phyloP scores from a whole-genome alignment of 495 filamentous ascomycete species.

The Aspergillus asperescens region DNA sequence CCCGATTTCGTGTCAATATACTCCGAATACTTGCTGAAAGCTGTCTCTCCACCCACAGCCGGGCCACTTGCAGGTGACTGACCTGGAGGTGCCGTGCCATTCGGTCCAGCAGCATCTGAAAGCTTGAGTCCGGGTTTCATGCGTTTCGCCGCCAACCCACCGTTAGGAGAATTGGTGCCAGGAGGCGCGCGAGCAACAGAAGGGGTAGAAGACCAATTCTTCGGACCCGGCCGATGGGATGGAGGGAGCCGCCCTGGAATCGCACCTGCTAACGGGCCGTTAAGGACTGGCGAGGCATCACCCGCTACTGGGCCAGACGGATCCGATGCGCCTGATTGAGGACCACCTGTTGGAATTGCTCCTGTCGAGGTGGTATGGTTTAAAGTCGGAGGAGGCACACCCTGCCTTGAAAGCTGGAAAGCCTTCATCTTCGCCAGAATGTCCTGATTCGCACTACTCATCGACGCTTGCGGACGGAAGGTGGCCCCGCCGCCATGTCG shows the following conservation, averaged over 20 bases:
- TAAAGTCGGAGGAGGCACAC: conserved; percentile 43
- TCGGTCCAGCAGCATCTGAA: conserved; percentile 43
- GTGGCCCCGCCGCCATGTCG: conserved; percentile 49
- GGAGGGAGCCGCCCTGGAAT: conserved; percentile 39
- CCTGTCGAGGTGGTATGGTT: conserved; percentile 33
- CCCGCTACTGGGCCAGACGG: conserved; percentile 8
- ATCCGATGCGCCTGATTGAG: conserved; percentile 14
- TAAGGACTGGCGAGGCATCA: conserved; percentile 11
- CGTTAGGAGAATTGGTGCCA: conserved; percentile 36
- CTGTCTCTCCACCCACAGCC: conserved; percentile 46
- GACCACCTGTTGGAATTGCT: conserved; percentile 27
- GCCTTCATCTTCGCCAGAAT: conserved; percentile 77
- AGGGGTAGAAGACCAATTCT: conserved; percentile 51
- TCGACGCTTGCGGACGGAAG: conserved; percentile 43
- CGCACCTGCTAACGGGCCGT: conserved; percentile 30
- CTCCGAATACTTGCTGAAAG: conserved; percentile 86
- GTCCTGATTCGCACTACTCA: conserved; percentile 62
- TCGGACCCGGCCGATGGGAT: conserved; percentile 32
- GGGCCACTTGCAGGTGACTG: conserved; percentile 15
- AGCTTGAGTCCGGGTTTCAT: conserved; percentile 48
- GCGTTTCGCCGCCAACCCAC: conserved; percentile 47
- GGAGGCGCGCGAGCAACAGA: conserved; percentile 27
- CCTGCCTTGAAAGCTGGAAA: conserved; percentile 63
- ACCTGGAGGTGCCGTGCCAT: conserved; percentile 18
- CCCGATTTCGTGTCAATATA: conserved; percentile 89